phyloP scores from a whole-genome alignment of 2,329 filamentous ascomycete species.

The Meredithiella fracta region DNA sequence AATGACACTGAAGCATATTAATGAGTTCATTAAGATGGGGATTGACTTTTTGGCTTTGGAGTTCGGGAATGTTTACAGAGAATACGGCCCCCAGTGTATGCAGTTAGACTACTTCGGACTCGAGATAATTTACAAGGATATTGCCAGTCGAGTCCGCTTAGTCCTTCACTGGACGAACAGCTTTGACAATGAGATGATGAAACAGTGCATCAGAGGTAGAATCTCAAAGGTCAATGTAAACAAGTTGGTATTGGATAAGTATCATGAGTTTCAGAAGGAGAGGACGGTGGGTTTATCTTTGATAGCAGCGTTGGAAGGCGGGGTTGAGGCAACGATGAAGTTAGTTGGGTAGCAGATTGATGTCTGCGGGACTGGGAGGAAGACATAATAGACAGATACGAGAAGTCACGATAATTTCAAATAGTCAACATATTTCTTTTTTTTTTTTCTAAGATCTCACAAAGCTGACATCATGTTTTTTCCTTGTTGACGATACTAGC shows the following conservation, averaged over 20 bases:
- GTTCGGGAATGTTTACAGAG: constrained; percentile 62
- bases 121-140: constrained; percentile 20
- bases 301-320: constrained; percentile 29
- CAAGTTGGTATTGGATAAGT: constrained; percentile 31
- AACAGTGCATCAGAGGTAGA: constrained; percentile 27
- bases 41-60: constrained; percentile 61
- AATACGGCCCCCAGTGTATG: constrained; percentile 50
- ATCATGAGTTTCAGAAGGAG: constrained; percentile 24
- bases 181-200: constrained; percentile 33
- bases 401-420: background rate
- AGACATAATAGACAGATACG: constrained; percentile 21
- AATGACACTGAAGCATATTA: constrained; percentile 52
- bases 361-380: constrained; percentile 29
- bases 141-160: constrained; percentile 25
- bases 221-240: constrained; percentile 44
- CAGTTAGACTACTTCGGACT: constrained; percentile 41
- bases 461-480: too few relatives aligned
- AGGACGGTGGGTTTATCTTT: constrained; percentile 15
- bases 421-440: too few relatives aligned
- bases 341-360: constrained; percentile 33
- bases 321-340: constrained; percentile 26
- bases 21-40: constrained; percentile 53
- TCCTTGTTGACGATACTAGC: too few relatives aligned
- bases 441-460: too few relatives aligned
- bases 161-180: constrained; percentile 42